These are phyloP conservation scores for Multifurca ochricompacta DNA, from an alignment of 768 basidiomycete species.

Conservation along the genomic window DNA sequence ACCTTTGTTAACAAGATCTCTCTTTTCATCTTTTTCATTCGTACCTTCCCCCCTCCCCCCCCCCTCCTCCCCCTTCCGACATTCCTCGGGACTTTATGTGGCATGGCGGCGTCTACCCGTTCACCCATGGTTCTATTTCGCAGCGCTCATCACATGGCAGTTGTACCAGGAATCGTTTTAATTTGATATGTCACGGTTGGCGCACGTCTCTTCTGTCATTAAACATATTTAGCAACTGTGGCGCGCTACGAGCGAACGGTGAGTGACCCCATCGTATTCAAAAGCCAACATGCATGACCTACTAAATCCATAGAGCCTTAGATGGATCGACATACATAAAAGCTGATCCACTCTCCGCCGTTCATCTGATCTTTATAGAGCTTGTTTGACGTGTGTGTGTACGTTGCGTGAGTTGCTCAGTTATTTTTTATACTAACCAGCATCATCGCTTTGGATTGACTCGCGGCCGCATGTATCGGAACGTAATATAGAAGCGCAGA, in stretches of 20 bases:
- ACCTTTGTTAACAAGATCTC: background rate
- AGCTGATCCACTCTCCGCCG: background rate
- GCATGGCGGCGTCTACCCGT: background rate
- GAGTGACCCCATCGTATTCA: background rate
- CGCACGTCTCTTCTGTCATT: too few species aligned
- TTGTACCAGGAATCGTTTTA: background rate
- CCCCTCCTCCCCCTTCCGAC: too few species aligned
- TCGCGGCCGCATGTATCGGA: constrained; percentile 7
- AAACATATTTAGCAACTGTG: too few species aligned
- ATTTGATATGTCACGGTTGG: too few species aligned
- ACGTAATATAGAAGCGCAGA: background rate
- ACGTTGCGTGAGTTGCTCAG: background rate
- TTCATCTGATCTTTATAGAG: background rate
- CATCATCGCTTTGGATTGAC: background rate
- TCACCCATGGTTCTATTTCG: too few species aligned
- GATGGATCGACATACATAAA: background rate
- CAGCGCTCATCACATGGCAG: background rate
- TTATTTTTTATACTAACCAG: background rate
- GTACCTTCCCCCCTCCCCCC: background rate
- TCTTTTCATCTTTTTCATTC: background rate
- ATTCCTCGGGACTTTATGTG: too few species aligned
- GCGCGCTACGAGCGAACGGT: background rate
- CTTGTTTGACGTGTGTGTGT: background rate
- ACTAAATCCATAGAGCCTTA: background rate
- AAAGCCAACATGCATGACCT: background rate